Evolutionary conservation across 2,329 filamentous ascomycete genomes (phyloP).

Genomic region (Emergomyces africanus): DNA sequence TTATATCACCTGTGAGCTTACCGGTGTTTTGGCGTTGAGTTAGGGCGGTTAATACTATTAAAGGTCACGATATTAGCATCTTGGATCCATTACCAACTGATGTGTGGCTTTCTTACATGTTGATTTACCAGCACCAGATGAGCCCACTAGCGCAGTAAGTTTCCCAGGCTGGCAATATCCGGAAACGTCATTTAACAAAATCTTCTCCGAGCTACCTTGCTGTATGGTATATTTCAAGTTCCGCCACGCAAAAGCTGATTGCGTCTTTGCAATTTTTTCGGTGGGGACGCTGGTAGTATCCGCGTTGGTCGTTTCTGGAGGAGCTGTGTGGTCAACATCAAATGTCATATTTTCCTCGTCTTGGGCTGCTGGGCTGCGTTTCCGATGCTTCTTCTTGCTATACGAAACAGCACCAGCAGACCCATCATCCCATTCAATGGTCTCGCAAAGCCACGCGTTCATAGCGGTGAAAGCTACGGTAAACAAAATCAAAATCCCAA

Average conservation of each 20-base stretch:
- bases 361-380: conserved; percentile 13
- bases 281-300: conserved; percentile 15
- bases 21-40: conserved; percentile 55
- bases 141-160: conserved; percentile 66
- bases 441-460: conserved; percentile 54
- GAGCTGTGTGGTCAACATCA: neutral
- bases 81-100: neutral
- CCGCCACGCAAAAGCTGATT: conserved; percentile 54
- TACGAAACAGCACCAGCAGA: conserved; percentile 54
- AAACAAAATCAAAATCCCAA: conserved; percentile 61
- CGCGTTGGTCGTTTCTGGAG: conserved; percentile 14
- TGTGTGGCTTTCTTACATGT: conserved; percentile 15
- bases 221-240: conserved; percentile 55
- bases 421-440: conserved; percentile 44
- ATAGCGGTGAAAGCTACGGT: conserved; percentile 55
- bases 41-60: conserved; percentile 54
- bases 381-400: conserved; percentile 37
- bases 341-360: conserved; percentile 40
- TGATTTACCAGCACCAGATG: conserved; percentile 59
- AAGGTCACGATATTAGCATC: conserved; percentile 25
- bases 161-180: conserved; percentile 65
- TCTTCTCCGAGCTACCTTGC: conserved; percentile 42
- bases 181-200: conserved; percentile 51
- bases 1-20: conserved; percentile 47
- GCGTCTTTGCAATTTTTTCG: conserved; percentile 35